phyloP scores from a whole-genome alignment of 1,284 basidiomycete genomes.

The Cutaneotrichosporon mucoides region DNA sequence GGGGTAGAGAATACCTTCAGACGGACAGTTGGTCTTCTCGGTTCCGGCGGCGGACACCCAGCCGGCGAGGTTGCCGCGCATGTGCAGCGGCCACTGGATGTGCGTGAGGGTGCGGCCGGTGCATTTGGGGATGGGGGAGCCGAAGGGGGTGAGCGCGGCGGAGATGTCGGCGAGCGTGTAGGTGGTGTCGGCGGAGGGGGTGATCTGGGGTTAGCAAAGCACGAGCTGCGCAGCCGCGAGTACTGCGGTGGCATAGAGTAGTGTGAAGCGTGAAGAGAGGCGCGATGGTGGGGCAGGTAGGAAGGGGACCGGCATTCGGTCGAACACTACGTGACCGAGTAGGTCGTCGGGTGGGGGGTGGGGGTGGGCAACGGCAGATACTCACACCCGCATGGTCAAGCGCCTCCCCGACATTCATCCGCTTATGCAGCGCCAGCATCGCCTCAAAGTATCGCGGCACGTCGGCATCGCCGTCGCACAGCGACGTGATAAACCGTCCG shows the following conservation, averaged over 20 bases:
- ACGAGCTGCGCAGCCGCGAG: no score
- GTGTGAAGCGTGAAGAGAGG: no score
- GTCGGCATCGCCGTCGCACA: constrained; percentile 17
- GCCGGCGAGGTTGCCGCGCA: constrained; percentile 31
- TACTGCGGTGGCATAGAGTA: no score
- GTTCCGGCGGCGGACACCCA: constrained; percentile 27
- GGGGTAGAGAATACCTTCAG: constrained; percentile 44
- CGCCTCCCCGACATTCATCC: constrained; percentile 25
- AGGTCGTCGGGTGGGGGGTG: no score
- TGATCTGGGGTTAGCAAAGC: constrained; percentile 32
- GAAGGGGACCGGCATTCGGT: no score
- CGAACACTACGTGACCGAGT: no score
- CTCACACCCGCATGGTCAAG: constrained; percentile 43
- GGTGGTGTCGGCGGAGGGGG: constrained; percentile 39
- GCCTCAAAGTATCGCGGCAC: constrained; percentile 39
- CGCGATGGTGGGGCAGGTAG: no score
- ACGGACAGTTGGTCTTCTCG: constrained; percentile 37
- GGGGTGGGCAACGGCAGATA: neutral
- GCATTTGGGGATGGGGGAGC: constrained; percentile 32
- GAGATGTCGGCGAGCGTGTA: constrained; percentile 39
- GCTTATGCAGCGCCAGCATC: constrained; percentile 32
- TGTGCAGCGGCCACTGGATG: constrained; percentile 39
- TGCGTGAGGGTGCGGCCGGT: constrained; percentile 27
- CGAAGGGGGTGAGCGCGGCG: constrained; percentile 25
- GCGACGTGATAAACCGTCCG: constrained; percentile 43